Percentiles rank a stretch among this genome's conserved stretches.
Evolutionary conservation across 441 rosid genomes (phyloP).

Genomic region (Erodium texanum): DNA sequence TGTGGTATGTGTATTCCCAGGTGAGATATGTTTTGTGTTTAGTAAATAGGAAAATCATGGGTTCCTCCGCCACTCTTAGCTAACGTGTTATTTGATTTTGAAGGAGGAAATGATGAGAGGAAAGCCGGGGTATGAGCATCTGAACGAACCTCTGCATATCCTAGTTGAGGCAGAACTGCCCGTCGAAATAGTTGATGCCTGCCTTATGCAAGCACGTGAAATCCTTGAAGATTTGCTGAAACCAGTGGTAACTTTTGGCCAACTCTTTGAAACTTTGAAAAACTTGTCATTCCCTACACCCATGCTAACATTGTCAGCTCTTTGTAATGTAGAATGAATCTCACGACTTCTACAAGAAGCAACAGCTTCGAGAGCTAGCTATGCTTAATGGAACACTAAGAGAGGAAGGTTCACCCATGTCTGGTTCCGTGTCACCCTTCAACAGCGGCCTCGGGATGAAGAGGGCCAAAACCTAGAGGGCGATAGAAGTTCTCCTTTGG

Average conservation of each 20-base stretch:
- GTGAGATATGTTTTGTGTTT: not conserved
- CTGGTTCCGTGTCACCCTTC: constrained; percentile 89
- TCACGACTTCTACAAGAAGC: constrained; percentile 92
- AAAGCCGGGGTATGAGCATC: constrained; percentile 96
- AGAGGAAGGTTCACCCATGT: constrained; percentile 93
- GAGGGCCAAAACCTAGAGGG: constrained; percentile 86
- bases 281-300: not conserved
- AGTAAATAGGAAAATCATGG: constrained; percentile 6
- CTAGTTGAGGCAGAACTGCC: constrained; percentile 94
- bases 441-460: constrained; percentile 93
- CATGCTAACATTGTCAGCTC: not conserved
- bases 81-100: constrained; percentile 19
- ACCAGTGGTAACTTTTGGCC: constrained; percentile 51
- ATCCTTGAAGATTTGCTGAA: constrained; percentile 84
- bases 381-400: constrained; percentile 85
- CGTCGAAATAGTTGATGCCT: constrained; percentile 78
- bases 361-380: constrained; percentile 89
- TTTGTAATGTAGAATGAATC: constrained; percentile 59
- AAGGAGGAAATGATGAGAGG: constrained; percentile 99
- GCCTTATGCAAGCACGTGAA: constrained; percentile 87
- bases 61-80: not conserved
- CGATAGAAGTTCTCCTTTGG: constrained; percentile 19
- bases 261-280: not conserved
- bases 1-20: not conserved
- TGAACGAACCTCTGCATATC: constrained; percentile 91